Percentiles rank a stretch among this genome's conserved stretches.
phyloP scores from a whole-genome alignment of 805 yeast species.

The Teunomyces stri region DNA sequence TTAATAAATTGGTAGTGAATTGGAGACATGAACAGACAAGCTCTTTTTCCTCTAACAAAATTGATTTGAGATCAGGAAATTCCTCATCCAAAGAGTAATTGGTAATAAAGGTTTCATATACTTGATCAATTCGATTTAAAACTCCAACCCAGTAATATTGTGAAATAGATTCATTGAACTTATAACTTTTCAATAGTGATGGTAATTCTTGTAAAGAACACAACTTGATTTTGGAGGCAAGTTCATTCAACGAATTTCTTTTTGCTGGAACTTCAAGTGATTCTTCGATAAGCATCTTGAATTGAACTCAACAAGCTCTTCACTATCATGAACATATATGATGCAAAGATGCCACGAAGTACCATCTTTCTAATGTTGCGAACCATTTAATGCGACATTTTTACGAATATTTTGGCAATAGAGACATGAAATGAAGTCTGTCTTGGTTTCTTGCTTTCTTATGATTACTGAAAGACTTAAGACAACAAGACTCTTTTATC shows the following conservation, averaged over 20 bases:
- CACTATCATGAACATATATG: too few relatives aligned
- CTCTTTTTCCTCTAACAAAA: neutral
- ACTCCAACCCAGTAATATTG: neutral
- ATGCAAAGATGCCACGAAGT: too few relatives aligned
- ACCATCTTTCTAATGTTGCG: too few relatives aligned
- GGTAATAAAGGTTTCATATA: neutral
- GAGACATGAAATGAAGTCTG: too few relatives aligned
- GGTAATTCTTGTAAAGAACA: neutral
- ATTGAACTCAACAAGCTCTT: too few relatives aligned
- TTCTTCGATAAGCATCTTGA: too few relatives aligned
- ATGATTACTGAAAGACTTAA: too few relatives aligned
- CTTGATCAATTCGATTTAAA: neutral
- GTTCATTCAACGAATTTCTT: neutral
- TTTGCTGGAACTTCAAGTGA: too few relatives aligned
- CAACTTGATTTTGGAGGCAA: neutral
- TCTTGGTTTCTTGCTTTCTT: too few relatives aligned
- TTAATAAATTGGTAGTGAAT: neutral
- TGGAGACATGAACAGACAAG: neutral
- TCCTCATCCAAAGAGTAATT: neutral
- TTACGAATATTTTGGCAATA: neutral
- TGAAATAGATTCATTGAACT: neutral
- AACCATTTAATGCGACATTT: too few relatives aligned
- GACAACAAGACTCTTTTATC: conserved; percentile 41
- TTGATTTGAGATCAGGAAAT: neutral
- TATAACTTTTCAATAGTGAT: neutral